Evolutionary conservation across 495 filamentous ascomycete species (phyloP).

Genomic region (Penicillium coprophilum): DNA sequence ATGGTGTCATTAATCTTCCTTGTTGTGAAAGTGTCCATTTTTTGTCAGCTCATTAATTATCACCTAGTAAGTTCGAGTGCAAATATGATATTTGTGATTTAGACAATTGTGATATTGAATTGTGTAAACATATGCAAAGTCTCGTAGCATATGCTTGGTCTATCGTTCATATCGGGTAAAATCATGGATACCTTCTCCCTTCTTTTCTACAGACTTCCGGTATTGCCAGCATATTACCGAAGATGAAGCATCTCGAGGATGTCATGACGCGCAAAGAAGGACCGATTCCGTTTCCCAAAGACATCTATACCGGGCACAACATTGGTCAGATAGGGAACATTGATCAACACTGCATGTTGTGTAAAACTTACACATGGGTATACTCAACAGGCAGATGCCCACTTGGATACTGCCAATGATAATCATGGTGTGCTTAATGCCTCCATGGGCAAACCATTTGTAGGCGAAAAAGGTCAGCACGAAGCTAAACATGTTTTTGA

Average conservation of each 20-base stretch:
- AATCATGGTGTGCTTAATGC: constrained; percentile 65
- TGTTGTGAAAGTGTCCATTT: background rate
- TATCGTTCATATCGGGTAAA: background rate
- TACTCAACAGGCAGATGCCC: constrained; percentile 65
- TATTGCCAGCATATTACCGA: constrained; percentile 23
- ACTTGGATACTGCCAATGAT: constrained; percentile 74
- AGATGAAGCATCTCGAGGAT: constrained; percentile 58
- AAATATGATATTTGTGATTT: background rate
- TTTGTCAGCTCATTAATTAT: background rate
- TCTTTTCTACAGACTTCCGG: too few relatives aligned
- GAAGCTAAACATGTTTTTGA: constrained; percentile 93
- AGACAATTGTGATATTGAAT: background rate
- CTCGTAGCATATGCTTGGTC: background rate
- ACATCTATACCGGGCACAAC: constrained; percentile 55
- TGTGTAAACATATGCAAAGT: background rate
- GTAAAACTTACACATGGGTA: constrained; percentile 78
- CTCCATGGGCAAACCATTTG: constrained; percentile 66
- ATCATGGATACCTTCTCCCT: background rate
- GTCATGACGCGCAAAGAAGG: constrained; percentile 69
- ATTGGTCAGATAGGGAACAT: constrained; percentile 1
- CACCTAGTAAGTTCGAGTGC: too few relatives aligned
- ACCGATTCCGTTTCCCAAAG: constrained; percentile 74
- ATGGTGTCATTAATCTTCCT: too few relatives aligned
- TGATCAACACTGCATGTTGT: too few relatives aligned
- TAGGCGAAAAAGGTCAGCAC: constrained; percentile 79